A percentile compares a stretch with the other conserved stretches of the same genome.
Conservation (phyloP, 768 basidiomycete species). For the Podaxis sp. region DNA sequence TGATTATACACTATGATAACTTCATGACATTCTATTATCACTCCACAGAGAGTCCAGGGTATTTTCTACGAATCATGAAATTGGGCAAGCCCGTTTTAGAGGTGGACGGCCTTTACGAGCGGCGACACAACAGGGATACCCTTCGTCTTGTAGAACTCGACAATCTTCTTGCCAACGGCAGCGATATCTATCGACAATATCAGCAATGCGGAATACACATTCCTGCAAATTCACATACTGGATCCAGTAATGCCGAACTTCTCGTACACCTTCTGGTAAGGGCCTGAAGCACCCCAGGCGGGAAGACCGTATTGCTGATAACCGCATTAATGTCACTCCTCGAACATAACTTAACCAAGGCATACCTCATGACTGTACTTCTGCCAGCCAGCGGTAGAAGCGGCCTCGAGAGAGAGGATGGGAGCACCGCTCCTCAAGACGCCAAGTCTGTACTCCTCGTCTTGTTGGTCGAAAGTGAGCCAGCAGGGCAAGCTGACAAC, state of each 20-base stretch:
- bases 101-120: conserved; percentile 64
- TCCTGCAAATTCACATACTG: conserved; percentile 42
- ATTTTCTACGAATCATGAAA: conserved; percentile 1
- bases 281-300: conserved; percentile 87
- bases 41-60: neutral
- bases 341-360: neutral
- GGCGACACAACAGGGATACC: conserved; percentile 74
- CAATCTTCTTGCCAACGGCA: conserved; percentile 78
- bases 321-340: conserved; percentile 14
- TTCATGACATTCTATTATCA: neutral
- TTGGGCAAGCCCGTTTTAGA: conserved; percentile 17
- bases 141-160: conserved; percentile 82
- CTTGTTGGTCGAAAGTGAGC: conserved; percentile 84
- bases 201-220: conserved; percentile 10
- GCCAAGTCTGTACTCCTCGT: conserved; percentile 73
- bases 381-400: conserved; percentile 80
- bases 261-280: conserved; percentile 88
- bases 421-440: conserved; percentile 90
- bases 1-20: neutral
- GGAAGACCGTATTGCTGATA: conserved; percentile 66
- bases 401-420: conserved; percentile 86
- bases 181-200: conserved; percentile 60
- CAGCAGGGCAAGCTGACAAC: conserved; percentile 90
- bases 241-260: conserved; percentile 83
- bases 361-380: conserved; percentile 83